A percentile compares a stretch with the other conserved stretches of the same genome.
Conservation (phyloP, 805 yeast species). For the Saccharomyces mikatae region DNA sequence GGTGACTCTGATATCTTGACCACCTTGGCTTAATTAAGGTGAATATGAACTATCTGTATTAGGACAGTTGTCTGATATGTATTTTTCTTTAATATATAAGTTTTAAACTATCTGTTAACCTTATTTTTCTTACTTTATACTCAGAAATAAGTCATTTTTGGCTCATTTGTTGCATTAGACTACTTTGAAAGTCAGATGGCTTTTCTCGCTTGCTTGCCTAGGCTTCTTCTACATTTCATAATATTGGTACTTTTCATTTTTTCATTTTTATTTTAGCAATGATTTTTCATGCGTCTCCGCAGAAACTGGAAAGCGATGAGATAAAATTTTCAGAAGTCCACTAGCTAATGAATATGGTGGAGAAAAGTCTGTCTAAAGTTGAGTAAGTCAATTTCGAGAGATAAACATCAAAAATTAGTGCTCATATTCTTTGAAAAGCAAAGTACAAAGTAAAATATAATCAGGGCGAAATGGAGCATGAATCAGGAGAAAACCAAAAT, state of each 20-base stretch:
- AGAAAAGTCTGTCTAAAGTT: background rate
- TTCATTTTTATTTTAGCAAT: background rate
- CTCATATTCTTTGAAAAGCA: background rate
- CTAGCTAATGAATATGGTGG: background rate
- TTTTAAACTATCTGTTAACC: slow-evolving; percentile 1
- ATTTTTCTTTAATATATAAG: background rate
- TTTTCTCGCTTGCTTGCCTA: background rate
- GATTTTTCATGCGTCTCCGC: background rate
- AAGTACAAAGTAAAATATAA: background rate
- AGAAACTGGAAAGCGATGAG: background rate
- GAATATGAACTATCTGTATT: background rate
- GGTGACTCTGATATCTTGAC: slow-evolving; percentile 99
- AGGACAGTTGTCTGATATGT: background rate
- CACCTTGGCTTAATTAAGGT: slow-evolving; percentile 35
- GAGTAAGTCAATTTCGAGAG: background rate
- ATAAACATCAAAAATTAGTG: background rate
- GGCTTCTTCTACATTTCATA: background rate
- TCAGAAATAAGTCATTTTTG: background rate
- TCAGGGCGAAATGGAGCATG: background rate
- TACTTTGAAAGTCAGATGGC: background rate
- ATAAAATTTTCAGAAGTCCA: background rate
- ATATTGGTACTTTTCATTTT: background rate
- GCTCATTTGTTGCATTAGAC: background rate
- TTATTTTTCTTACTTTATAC: background rate
- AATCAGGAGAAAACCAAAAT: background rate